Evolutionary conservation across 106 monocot genomes (phyloP).

Genomic region (Alisma plantagoaquatica): DNA sequence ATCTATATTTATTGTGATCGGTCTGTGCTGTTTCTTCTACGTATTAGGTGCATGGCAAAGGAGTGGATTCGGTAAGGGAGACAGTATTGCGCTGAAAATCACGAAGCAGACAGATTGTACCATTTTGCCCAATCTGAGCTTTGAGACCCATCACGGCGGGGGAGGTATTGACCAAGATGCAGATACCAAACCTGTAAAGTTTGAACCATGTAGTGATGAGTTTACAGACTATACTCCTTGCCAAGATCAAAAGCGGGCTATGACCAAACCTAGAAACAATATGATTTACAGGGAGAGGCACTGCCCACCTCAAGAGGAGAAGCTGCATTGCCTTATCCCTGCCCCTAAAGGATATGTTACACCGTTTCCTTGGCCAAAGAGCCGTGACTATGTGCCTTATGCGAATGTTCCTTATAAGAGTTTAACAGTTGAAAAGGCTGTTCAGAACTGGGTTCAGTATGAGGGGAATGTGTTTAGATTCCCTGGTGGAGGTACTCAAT

Average conservation of each 20-base stretch:
- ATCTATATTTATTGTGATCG: conserved; percentile 16
- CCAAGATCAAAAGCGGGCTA: conserved; percentile 19
- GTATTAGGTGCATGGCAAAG: conserved; percentile 25
- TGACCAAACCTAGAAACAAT: conserved; percentile 20
- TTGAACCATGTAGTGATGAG: conserved; percentile 12
- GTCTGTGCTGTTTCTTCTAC: conserved; percentile 25
- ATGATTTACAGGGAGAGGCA: conserved; percentile 18
- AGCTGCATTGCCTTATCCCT: conserved; percentile 21
- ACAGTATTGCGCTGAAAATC: conserved; percentile 9
- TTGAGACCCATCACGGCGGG: conserved; percentile 11
- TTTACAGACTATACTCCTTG: conserved; percentile 22
- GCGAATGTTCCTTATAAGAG: conserved; percentile 24
- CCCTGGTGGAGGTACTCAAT: conserved; percentile 24
- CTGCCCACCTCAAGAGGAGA: conserved; percentile 13
- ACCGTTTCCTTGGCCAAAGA: conserved; percentile 25
- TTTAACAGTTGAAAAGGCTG: conserved; percentile 21
- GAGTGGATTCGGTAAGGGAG: conserved; percentile 18
- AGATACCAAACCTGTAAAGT: conserved; percentile 7
- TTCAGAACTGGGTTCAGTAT: conserved; percentile 22
- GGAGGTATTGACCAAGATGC: not conserved
- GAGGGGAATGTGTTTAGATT: conserved; percentile 22
- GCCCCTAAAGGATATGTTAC: conserved; percentile 21
- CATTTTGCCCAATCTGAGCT: conserved; percentile 10
- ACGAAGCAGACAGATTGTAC: conserved; percentile 9
- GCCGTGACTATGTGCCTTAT: conserved; percentile 24